These are phyloP conservation scores for Coniochaeta sp. DNA, from an alignment of 2,329 filamentous ascomycete genomes.

Conservation along the genomic window DNA sequence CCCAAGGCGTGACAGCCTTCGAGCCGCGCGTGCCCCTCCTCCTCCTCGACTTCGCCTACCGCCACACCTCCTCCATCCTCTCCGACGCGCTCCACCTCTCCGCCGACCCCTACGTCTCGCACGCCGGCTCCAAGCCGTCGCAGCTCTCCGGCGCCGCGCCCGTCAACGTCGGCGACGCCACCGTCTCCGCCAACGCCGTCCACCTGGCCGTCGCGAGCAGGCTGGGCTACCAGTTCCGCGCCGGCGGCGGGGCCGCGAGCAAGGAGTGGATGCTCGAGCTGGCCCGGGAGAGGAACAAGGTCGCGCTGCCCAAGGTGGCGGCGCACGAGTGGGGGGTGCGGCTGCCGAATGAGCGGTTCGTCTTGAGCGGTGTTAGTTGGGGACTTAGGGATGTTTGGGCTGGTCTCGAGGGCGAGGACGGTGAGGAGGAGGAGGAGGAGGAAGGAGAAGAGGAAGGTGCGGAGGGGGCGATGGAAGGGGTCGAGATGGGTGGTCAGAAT, in stretches of 20 bases:
- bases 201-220: slow-evolving; percentile 65
- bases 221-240: slow-evolving; percentile 61
- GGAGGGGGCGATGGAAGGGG: slow-evolving; percentile 42
- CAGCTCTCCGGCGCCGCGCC: slow-evolving; percentile 40
- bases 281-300: slow-evolving; percentile 62
- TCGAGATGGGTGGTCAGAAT: slow-evolving; percentile 28
- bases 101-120: slow-evolving; percentile 58
- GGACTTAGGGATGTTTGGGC: slow-evolving; percentile 53
- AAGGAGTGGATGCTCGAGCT: slow-evolving; percentile 74
- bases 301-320: slow-evolving; percentile 54
- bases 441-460: slow-evolving; percentile 22
- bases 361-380: slow-evolving; percentile 59
- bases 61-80: slow-evolving; percentile 66
- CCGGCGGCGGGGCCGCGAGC: slow-evolving; percentile 43
- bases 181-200: slow-evolving; percentile 59
- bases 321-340: slow-evolving; percentile 61
- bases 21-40: slow-evolving; percentile 76
- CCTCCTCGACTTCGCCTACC: slow-evolving; percentile 80
- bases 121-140: slow-evolving; percentile 45
- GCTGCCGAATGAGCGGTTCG: slow-evolving; percentile 60
- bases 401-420: slow-evolving; percentile 30
- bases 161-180: slow-evolving; percentile 38
- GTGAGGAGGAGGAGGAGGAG: slow-evolving; percentile 33
- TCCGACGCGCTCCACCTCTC: slow-evolving; percentile 63
- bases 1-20: slow-evolving; percentile 71